Evolutionary conservation across 768 basidiomycete genomes (phyloP).

Genomic region (Podaxis sp.): DNA sequence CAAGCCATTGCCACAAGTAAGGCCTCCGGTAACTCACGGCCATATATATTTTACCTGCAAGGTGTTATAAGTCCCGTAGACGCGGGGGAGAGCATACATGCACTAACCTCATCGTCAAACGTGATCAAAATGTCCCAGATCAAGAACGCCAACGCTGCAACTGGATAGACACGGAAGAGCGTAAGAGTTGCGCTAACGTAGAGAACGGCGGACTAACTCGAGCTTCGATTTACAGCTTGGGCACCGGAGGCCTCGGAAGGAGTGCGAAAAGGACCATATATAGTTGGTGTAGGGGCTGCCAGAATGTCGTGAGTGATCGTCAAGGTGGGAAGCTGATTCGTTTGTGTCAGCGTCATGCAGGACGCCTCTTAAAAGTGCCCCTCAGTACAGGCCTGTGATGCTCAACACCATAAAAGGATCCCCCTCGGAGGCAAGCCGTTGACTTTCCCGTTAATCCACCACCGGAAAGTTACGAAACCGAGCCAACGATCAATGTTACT

Average conservation of each 20-base stretch:
- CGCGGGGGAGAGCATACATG: neutral
- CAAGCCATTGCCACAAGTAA: neutral
- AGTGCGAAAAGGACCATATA: constrained; percentile 25
- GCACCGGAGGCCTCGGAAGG: constrained; percentile 24
- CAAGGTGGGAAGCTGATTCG: neutral
- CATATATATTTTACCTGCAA: constrained; percentile 36
- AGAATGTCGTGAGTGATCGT: neutral
- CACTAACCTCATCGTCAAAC: constrained; percentile 35
- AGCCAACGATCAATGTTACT: neutral
- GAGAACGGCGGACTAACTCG: constrained; percentile 20
- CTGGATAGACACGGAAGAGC: constrained; percentile 17
- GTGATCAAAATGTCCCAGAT: constrained; percentile 42
- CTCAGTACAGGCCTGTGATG: neutral
- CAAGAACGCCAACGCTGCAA: constrained; percentile 35
- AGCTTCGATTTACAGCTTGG: constrained; percentile 31
- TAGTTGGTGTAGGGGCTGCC: constrained; percentile 3
- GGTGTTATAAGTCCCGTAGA: neutral
- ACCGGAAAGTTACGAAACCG: neutral
- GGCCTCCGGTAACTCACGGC: constrained; percentile 29
- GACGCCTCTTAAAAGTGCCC: neutral
- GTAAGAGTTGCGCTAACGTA: neutral
- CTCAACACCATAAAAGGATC: neutral
- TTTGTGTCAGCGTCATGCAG: constrained; percentile 5
- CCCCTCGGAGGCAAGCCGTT: neutral
- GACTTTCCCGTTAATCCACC: neutral